Base-by-base conservation (phyloP, 208 protist species). In the Leishmania martiniquensis region DNA sequence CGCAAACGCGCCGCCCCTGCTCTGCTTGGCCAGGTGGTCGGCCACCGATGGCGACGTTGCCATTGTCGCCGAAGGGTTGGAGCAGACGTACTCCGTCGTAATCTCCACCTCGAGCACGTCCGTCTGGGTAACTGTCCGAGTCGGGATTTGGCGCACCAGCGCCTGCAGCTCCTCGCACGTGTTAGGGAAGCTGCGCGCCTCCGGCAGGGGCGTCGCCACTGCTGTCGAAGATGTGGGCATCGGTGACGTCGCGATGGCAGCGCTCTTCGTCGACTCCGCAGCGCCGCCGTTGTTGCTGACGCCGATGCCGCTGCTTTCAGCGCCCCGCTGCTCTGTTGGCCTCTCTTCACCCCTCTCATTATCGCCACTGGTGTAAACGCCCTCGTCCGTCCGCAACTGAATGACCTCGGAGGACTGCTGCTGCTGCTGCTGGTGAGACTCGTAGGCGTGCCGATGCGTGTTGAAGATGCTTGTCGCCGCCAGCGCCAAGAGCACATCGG, bases 61-160 rank as follows among this genome's bases (percentile, higher is more conserved):
- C n/a, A 52, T 51, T 34, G 65, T 42, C 25, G 73, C 12, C 52
- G 74, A 60, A 4, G 82, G 78, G 70, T 87, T 88, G 42, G 82
- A 85, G 76, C 85, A 91, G 39, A 95, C 88, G 74, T 91, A 94
- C 85, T 94, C 86, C 15, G 91, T 93, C 45, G 83, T 83, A 4
- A 94, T 52, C 80, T 95, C 91, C 63, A 95, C 85, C 67, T 97
- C 91, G 54, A 97, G 71, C 49, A 92, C 88, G 72, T 95, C 89
- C 15, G 93, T 92, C 66, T 87, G 85, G 0, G 84, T 69, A 0
- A 90, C 74, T 3, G 87, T 90, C 52, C 84, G 88, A 42, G 87
- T 92, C 0, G 88, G 86, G n/a, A 96, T 93, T 47, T 54, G 74
- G 20, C 77, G 51, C 39, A 89, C 79, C 9, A 89, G 60, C 32